Evolutionary conservation across 2,329 filamentous ascomycete genomes (phyloP).

Genomic region (Plectosphaerella plurivora): DNA sequence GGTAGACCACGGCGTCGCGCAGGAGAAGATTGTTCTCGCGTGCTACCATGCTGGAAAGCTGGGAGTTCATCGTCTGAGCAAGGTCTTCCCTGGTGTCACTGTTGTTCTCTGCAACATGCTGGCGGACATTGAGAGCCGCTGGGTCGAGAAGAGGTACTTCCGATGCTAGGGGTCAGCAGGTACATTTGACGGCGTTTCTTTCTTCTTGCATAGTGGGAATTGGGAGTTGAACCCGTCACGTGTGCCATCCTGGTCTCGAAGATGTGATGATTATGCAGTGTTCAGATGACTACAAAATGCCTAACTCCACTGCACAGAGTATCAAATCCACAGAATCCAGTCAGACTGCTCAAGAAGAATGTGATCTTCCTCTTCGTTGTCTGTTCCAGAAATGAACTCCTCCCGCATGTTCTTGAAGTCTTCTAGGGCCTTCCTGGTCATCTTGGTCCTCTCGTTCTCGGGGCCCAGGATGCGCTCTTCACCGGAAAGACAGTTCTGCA

Average conservation of each 20-base stretch:
- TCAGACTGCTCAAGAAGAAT: no score
- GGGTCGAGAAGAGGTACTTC: conserved; percentile 87
- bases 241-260: not conserved
- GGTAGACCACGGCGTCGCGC: conserved; percentile 84
- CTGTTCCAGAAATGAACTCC: no score
- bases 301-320: no score
- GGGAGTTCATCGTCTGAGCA: conserved; percentile 78
- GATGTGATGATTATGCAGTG: not conserved
- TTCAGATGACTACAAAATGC: no score
- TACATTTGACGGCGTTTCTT: not conserved
- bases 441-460: no score
- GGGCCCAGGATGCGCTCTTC: no score
- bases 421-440: no score
- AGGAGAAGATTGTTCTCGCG: conserved; percentile 84
- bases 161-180: conserved; percentile 56
- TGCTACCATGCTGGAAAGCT: conserved; percentile 85
- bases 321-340: no score
- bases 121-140: conserved; percentile 77
- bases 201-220: not conserved
- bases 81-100: conserved; percentile 82
- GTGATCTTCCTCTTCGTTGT: no score
- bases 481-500: no score
- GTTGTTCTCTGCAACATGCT: conserved; percentile 83
- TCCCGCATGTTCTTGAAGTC: no score
- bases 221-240: not conserved